These are phyloP conservation scores for Astraeus odoratus DNA, from an alignment of 768 basidiomycete species.

Conservation along the genomic window DNA sequence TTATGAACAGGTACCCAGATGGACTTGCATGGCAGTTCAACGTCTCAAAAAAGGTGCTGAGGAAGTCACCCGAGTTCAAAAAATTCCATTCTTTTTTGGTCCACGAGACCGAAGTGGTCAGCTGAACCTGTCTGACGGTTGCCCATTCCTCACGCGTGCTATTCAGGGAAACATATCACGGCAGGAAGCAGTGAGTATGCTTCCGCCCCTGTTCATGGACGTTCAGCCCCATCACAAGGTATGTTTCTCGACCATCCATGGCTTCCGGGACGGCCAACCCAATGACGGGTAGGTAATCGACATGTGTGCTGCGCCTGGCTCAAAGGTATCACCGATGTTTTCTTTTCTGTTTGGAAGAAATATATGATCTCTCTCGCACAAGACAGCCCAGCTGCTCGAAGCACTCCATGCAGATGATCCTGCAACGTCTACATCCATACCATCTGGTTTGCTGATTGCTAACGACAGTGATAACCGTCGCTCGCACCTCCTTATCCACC, in stretches of 20 bases:
- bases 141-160: neutral
- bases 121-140: constrained; percentile 22
- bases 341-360: neutral
- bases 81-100: constrained; percentile 95
- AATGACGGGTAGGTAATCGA: constrained; percentile 62
- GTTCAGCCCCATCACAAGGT: constrained; percentile 89
- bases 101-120: constrained; percentile 93
- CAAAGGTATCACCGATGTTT: constrained; percentile 52
- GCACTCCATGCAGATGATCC: constrained; percentile 81
- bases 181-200: constrained; percentile 98
- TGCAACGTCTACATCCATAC: constrained; percentile 54
- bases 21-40: constrained; percentile 97
- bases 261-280: neutral
- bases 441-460: constrained; percentile 84
- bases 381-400: constrained; percentile 96
- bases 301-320: constrained; percentile 98
- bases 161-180: constrained; percentile 87
- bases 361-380: neutral
- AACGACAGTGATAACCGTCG: constrained; percentile 95
- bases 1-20: constrained; percentile 74
- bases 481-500: constrained; percentile 94
- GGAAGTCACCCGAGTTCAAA: constrained; percentile 86
- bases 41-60: constrained; percentile 79
- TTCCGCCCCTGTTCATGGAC: constrained; percentile 93
- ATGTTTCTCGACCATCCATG: constrained; percentile 15